Percentiles rank a stretch among this genome's conserved stretches.
phyloP scores from a whole-genome alignment of 257 asterid species.

The Haberlea rhodopensis region DNA sequence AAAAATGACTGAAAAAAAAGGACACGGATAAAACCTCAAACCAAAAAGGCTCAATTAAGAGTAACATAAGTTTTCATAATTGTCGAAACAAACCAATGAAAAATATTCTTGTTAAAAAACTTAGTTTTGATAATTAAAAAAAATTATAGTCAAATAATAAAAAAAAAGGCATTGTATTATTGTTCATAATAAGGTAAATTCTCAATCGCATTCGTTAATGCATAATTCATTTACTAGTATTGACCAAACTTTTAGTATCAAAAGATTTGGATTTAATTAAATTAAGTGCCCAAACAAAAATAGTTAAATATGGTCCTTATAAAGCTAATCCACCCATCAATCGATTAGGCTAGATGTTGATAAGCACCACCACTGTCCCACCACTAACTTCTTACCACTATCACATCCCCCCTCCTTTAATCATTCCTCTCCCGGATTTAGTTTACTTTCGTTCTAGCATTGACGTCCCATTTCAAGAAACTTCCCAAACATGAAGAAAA shows the following conservation, averaged over 20 bases:
- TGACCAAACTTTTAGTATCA: neutral
- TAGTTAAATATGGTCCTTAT: neutral
- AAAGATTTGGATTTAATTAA: too few species aligned
- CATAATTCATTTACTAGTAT: neutral
- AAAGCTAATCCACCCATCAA: conserved; percentile 1
- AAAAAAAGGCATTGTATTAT: too few species aligned
- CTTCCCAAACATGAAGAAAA: neutral
- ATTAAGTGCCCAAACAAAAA: neutral
- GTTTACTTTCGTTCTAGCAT: neutral
- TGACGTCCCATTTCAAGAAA: neutral
- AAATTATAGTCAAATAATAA: too few species aligned
- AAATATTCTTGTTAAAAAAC: too few species aligned
- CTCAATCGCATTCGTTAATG: too few species aligned
- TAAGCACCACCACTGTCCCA: neutral
- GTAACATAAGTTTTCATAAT: too few species aligned
- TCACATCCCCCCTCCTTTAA: neutral
- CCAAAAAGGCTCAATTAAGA: too few species aligned
- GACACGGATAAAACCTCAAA: too few species aligned
- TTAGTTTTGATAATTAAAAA: too few species aligned
- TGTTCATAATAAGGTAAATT: too few species aligned
- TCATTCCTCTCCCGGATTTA: neutral
- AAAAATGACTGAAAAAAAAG: too few species aligned
- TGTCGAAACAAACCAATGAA: too few species aligned
- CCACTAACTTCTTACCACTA: neutral
- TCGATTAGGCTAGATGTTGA: neutral